Base-by-base conservation (phyloP, 441 rosid genomes). In the Francoa sonchifolia region DNA sequence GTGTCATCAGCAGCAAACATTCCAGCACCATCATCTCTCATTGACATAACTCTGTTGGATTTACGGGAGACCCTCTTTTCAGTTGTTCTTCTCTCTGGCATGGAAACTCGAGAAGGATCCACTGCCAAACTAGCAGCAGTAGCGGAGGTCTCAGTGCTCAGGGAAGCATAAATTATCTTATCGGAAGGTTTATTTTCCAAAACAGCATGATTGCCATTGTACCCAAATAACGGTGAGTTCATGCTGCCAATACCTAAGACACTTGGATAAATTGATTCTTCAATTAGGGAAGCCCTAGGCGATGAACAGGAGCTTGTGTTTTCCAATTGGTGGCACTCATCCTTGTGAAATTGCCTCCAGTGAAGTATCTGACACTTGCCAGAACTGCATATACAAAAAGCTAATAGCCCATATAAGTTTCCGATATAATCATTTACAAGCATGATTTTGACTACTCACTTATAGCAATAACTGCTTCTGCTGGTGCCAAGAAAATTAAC, bases 331-430 rank as follows among this genome's bases (percentile, higher is more conserved):
- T 61, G 60, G 66, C 95, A 85, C 50, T 81, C 89, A 30, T 76
- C 68, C 57, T 64, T 74, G 46, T 85, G 95, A 44, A 61, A 68
- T 71, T 65, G 59, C 75, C 92, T 81, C 95, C 95, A 85, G 53
- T 85, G 95, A 69, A 76, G 62, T 65, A 85, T 78, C 63, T 85
- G 95, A 58, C 95, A 85, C 68, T 67, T 74, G 20, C 92, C 93
- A 17, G 95, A 85, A 66, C 93, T 84, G 77, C 72, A 59, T 26
- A 51, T 20, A 42, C 16, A 42, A 0, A 40, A 20, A 3, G 20
- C 6, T 12, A 6, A n/a, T n/a, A n/a, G n/a, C n/a, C n/a, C n/a
- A n/a, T n/a, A n/a, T n/a, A n/a, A n/a, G n/a, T n/a, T n/a, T n/a
- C n/a, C n/a, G n/a, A n/a, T n/a, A n/a, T n/a, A n/a, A n/a, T n/a